Evolutionary conservation across 805 yeast species (phyloP).

Genomic region (Candida ovalis): DNA sequence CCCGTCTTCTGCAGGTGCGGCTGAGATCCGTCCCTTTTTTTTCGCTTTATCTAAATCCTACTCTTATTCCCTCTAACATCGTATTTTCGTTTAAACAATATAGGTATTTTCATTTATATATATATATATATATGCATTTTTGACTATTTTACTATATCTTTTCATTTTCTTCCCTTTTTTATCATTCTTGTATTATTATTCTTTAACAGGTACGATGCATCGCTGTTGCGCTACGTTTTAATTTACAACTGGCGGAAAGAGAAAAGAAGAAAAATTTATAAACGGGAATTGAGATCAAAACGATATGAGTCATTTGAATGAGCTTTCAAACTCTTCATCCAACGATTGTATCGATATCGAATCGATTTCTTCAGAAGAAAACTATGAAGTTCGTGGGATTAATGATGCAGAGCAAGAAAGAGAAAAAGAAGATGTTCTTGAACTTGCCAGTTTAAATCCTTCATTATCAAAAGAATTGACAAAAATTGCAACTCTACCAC

Average conservation of each 20-base stretch:
- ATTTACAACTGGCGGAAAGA: background rate
- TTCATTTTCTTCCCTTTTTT: too few relatives aligned
- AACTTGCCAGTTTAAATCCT: background rate
- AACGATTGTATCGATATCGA: background rate
- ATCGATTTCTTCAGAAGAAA: background rate
- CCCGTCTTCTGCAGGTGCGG: background rate
- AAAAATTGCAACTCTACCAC: constrained; percentile 16
- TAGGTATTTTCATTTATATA: background rate
- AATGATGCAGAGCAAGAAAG: background rate
- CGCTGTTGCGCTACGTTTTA: background rate
- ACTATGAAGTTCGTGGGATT: background rate
- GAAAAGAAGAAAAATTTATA: background rate
- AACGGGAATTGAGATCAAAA: too few relatives aligned
- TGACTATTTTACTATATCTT: too few relatives aligned
- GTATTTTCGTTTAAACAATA: background rate
- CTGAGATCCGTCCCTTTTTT: background rate
- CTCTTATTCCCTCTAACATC: background rate
- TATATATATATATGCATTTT: background rate
- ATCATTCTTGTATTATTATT: too few relatives aligned
- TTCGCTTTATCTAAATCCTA: background rate
- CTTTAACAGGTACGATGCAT: background rate
- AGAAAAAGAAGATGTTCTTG: background rate
- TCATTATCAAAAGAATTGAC: constrained; percentile 21
- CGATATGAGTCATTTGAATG: background rate
- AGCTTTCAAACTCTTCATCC: background rate